Evolutionary conservation across 768 basidiomycete species (phyloP).

Genomic region (Filobasidium floriforme): DNA sequence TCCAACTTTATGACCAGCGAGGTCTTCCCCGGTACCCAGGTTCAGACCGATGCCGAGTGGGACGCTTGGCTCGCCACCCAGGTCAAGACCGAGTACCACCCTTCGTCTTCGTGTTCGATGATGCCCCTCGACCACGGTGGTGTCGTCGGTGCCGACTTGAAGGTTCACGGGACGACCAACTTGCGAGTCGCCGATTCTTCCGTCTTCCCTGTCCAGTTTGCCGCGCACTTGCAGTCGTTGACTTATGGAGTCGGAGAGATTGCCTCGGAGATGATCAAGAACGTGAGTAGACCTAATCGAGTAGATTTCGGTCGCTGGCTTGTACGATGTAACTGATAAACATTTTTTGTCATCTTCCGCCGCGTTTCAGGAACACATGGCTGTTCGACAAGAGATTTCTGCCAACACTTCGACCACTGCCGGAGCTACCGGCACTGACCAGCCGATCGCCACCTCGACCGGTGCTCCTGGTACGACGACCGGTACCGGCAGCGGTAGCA

Average conservation of each 20-base stretch:
- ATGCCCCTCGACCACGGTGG: conserved; percentile 53
- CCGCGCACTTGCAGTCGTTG: conserved; percentile 50
- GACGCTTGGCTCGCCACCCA: conserved; percentile 51
- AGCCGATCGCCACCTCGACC: neutral
- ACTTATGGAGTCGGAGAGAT: conserved; percentile 30
- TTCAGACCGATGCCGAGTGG: conserved; percentile 55
- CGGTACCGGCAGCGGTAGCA: neutral
- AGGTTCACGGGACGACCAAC: conserved; percentile 57
- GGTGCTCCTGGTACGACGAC: neutral
- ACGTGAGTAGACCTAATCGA: conserved; percentile 3
- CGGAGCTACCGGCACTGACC: conserved; percentile 1
- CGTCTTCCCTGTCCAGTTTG: conserved; percentile 54
- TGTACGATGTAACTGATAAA: neutral
- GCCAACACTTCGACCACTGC: conserved; percentile 4
- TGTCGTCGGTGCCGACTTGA: conserved; percentile 55
- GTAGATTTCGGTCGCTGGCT: no score
- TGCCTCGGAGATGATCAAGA: conserved; percentile 24
- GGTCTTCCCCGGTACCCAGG: conserved; percentile 50
- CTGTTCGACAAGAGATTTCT: conserved; percentile 7
- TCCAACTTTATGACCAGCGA: conserved; percentile 50
- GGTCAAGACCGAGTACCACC: conserved; percentile 53
- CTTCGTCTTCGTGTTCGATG: conserved; percentile 56
- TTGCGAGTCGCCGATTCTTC: conserved; percentile 48
- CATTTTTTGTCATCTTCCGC: neutral
- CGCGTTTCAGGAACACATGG: conserved; percentile 40